Conservation (phyloP, 495 filamentous ascomycete genomes). For the Penicillium flavigenum region DNA sequence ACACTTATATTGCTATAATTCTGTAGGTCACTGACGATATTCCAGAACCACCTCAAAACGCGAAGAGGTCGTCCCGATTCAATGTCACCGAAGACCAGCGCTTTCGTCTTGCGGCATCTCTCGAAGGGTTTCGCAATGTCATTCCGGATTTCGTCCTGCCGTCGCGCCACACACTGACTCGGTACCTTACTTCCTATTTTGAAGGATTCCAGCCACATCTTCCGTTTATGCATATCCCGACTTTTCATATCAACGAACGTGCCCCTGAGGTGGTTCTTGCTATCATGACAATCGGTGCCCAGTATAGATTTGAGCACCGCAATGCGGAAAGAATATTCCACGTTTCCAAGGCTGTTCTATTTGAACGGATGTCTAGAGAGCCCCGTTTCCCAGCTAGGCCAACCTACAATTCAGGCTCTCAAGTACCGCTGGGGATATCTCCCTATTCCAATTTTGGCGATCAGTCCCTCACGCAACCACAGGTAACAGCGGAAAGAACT, state of each 20-base stretch:
- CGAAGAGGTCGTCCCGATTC: slow-evolving; percentile 27
- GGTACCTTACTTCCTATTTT: slow-evolving; percentile 41
- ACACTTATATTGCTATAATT: not conserved
- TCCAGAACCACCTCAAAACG: slow-evolving; percentile 34
- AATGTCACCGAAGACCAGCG: slow-evolving; percentile 42
- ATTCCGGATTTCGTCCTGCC: slow-evolving; percentile 41
- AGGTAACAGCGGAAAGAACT: slow-evolving; percentile 11
- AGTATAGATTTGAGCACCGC: slow-evolving; percentile 40
- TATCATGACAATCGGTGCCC: slow-evolving; percentile 39
- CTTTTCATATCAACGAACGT: slow-evolving; percentile 36
- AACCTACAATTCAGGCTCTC: slow-evolving; percentile 9
- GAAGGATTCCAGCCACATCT: slow-evolving; percentile 41
- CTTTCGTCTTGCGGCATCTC: slow-evolving; percentile 34
- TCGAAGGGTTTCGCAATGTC: slow-evolving; percentile 40
- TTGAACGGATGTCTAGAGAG: slow-evolving; percentile 33
- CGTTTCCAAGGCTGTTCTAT: slow-evolving; percentile 36
- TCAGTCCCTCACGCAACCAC: slow-evolving; percentile 9
- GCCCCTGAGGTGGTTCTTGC: slow-evolving; percentile 35
- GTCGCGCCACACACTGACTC: slow-evolving; percentile 40
- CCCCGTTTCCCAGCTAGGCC: slow-evolving; percentile 18
- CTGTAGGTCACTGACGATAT: not conserved
- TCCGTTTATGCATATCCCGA: slow-evolving; percentile 39
- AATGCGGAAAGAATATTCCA: slow-evolving; percentile 39
- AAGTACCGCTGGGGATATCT: slow-evolving; percentile 15
- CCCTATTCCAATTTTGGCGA: slow-evolving; percentile 18